Evolutionary conservation across 352 stramenopile species (phyloP), one percentile per base, ranked within the genome.

Genomic region (Phytophthora aleatoria): DNA sequence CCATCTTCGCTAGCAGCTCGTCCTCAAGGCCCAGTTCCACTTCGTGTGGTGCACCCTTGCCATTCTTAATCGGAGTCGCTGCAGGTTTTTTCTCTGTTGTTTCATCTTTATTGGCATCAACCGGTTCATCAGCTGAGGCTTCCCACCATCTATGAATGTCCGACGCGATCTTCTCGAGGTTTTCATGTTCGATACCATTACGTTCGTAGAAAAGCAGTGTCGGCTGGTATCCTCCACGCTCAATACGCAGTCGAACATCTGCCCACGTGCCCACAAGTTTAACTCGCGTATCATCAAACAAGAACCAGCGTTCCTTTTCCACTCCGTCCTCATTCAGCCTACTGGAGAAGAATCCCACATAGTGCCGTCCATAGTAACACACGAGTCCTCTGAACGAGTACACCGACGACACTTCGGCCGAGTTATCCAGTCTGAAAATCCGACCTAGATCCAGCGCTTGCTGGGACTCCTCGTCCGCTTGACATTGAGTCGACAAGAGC

Each of bases 201-300:
- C 84, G 84, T 39, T 95, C 87, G 45, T 92, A 95, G 50, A 93
- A 95, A 3, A 95, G 58, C 39, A 95, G 62, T 15, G 87, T 95
- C 16, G 87, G 87, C 64, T 93, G 87, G 64, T 95, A 95, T 9
- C 81, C 76, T 31, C 87, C 87, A 10, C 85, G 81, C 33, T 93
- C 87, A n/a, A 95, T 71, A 15, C 84, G 83, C 7, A 74, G 70
- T 12, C 83, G 77, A 24, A 93, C 87, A 38, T 95, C 84, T 1
- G 73, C 73, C 87, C 87, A 95, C 33, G 73, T 74, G 2, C 87
- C 87, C 6, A 95, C 74, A 48, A 73, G 80, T 71, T 90, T 91
- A 10, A 95, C 87, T 5, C 83, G 83, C 47, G 83, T 92, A 61
- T 95, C 87, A 61, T 95, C 87, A 74, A 95, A 95, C 24, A 95